Percentiles rank a stretch among this genome's conserved stretches.
These are phyloP conservation scores for Entelexis sorbosivorans DNA, from an alignment of 1,139 yeast species.

Conservation along the genomic window DNA sequence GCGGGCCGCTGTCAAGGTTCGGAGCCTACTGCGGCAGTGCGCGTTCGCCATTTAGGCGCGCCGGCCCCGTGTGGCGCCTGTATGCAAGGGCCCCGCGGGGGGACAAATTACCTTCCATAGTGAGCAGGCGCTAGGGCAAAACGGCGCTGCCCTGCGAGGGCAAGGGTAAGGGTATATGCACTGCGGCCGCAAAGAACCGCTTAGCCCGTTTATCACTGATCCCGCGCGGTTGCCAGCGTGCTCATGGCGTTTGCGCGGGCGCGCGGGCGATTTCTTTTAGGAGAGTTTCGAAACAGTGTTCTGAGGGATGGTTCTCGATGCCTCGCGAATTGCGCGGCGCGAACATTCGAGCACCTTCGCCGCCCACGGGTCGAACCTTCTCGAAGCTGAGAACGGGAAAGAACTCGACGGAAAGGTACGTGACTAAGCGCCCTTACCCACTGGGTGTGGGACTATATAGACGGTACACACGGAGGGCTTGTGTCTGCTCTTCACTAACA, in stretches of 20 bases:
- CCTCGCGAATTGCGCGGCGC: background rate
- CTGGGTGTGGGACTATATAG: slow-evolving; percentile 4
- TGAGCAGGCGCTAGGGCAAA: background rate
- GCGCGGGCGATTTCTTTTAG: background rate
- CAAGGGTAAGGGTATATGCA: slow-evolving; percentile 3
- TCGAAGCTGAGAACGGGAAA: slow-evolving; percentile 26
- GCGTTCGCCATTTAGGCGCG: no score
- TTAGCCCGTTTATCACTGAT: background rate
- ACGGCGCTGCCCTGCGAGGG: background rate
- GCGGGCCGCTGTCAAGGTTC: no score
- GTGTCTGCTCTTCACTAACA: background rate
- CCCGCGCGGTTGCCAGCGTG: background rate
- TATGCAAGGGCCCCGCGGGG: background rate
- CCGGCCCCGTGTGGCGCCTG: background rate
- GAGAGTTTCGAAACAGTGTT: background rate
- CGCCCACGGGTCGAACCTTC: slow-evolving; percentile 27
- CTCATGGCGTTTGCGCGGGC: no score
- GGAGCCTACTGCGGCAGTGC: no score
- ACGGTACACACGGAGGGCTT: background rate
- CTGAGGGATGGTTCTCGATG: background rate
- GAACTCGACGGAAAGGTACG: slow-evolving; percentile 14
- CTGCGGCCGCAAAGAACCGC: slow-evolving; percentile 8
- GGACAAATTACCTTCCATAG: background rate
- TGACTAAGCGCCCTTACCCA: slow-evolving; percentile 19
- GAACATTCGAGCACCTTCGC: slow-evolving; percentile 3